Evolutionary conservation across 2,329 filamentous ascomycete species (phyloP).

Genomic region (Emmonsiellopsis sp.): DNA sequence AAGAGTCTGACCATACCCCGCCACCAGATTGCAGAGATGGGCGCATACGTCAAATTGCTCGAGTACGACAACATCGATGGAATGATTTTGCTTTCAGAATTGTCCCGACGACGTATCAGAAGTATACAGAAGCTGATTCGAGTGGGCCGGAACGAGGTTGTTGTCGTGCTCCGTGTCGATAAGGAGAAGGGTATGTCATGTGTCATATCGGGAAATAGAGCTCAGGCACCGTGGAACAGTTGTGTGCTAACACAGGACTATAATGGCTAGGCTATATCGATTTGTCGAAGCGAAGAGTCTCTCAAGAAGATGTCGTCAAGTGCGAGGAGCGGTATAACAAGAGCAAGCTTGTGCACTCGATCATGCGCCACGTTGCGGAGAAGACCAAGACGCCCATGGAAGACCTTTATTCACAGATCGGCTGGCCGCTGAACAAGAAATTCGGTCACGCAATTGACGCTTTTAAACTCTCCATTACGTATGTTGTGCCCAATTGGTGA

Average conservation of each 20-base stretch:
- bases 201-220: not conserved
- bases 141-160: constrained; percentile 95
- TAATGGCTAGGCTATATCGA: constrained; percentile 71
- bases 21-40: constrained; percentile 91
- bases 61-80: constrained; percentile 99
- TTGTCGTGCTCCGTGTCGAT: constrained; percentile 96
- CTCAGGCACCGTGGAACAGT: not conserved
- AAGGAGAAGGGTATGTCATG: constrained; percentile 77
- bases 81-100: constrained; percentile 97
- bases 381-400: constrained; percentile 94
- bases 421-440: constrained; percentile 95
- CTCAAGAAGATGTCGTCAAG: constrained; percentile 93
- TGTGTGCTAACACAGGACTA: not conserved
- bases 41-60: constrained; percentile 97
- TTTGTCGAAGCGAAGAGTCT: constrained; percentile 95
- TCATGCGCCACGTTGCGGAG: constrained; percentile 97
- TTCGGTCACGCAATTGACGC: constrained; percentile 95
- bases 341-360: constrained; percentile 98
- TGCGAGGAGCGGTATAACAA: constrained; percentile 99
- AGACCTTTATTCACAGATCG: constrained; percentile 84
- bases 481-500: constrained; percentile 12
- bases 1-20: not conserved
- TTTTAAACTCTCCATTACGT: constrained; percentile 99
- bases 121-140: constrained; percentile 98
- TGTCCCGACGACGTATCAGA: constrained; percentile 95